Evolutionary conservation across 2,329 filamentous ascomycete genomes (phyloP), one percentile per base, ranked within the genome.

Genomic region (Penicillium sp.): DNA sequence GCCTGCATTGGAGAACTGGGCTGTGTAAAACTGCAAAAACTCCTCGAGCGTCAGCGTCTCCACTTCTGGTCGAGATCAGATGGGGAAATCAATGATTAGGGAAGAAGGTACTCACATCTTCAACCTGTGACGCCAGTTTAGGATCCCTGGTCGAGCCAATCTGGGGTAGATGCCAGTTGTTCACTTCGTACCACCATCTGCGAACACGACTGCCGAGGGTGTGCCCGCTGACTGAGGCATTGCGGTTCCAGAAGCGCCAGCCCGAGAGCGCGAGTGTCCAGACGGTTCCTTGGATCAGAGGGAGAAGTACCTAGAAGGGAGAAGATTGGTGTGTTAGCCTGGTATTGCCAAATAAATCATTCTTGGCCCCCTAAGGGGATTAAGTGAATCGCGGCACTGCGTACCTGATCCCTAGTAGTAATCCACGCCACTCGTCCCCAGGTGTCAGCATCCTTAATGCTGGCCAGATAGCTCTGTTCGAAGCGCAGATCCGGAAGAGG

Each of bases 381-480:
- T 21, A 38, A 19, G 43, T 23, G 23, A n/a, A 33, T 43, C 13
- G 21, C 19, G 41, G 15, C 27, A 41, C 7, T 9, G 27, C 67
- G 54, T 79, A 94, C 89, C 84, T 97, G 94, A 76, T 99, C 94
- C 69, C 91, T 83, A 37, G 90, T 75, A 19, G 94, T 99, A 66
- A 99, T 93, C 79, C 89, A 89, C 8, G 85, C 82, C 33, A 99
- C 85, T 73, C 86, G 86, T 79, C 89, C 88, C 86, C 88, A 93
- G 25, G 86, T 87, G 64, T 94, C 85, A 37, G 92, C 91, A 56
- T 86, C 82, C 63, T 88, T 85, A 67, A 99, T 89, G 77, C 92
- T 96, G 68, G 90, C 89, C 55, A 99, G 84, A 75, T 99, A 99
- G 81, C 93, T 97, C 83, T 99, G 94, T 79, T 99, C 94, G 77